Conservation (phyloP, 306 rosid genomes). For the Rubus idaeus region DNA sequence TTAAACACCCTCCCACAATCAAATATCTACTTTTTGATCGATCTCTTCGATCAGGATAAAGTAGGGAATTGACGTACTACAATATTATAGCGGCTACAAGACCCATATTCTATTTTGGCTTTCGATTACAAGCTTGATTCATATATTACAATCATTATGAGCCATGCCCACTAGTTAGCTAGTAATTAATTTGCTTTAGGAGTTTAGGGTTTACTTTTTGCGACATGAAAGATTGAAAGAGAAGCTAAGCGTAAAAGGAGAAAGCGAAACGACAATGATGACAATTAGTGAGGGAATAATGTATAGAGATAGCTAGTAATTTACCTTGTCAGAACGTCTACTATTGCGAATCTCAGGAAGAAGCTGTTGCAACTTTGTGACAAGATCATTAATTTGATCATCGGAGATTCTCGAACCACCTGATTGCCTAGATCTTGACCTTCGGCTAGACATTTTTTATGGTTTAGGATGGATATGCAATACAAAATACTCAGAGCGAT, state of each 20-base stretch:
- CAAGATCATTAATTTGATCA: slow-evolving; percentile 96
- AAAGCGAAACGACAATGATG: not conserved
- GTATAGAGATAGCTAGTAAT: not conserved
- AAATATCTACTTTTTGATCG: not conserved
- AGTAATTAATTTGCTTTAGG: not conserved
- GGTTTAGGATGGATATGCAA: slow-evolving; percentile 1
- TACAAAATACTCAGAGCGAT: slow-evolving; percentile 3
- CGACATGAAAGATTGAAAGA: slow-evolving; percentile 7
- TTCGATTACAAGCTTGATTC: not conserved
- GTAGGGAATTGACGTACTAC: not conserved
- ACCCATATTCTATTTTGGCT: not conserved
- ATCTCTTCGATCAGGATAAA: not conserved
- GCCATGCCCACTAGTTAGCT: not conserved
- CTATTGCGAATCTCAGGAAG: slow-evolving; percentile 88
- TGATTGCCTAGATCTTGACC: slow-evolving; percentile 76
- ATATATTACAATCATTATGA: not conserved
- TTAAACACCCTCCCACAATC: not conserved
- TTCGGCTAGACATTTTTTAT: slow-evolving; percentile 55
- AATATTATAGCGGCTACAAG: not conserved
- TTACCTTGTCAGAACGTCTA: slow-evolving; percentile 78
- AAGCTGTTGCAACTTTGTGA: slow-evolving; percentile 89
- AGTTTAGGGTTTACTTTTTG: not conserved
- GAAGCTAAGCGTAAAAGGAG: not conserved
- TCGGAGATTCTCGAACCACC: slow-evolving; percentile 76
- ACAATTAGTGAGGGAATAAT: not conserved